phyloP scores from a whole-genome alignment of 306 rosid genomes.

The Clitoria ternatea region DNA sequence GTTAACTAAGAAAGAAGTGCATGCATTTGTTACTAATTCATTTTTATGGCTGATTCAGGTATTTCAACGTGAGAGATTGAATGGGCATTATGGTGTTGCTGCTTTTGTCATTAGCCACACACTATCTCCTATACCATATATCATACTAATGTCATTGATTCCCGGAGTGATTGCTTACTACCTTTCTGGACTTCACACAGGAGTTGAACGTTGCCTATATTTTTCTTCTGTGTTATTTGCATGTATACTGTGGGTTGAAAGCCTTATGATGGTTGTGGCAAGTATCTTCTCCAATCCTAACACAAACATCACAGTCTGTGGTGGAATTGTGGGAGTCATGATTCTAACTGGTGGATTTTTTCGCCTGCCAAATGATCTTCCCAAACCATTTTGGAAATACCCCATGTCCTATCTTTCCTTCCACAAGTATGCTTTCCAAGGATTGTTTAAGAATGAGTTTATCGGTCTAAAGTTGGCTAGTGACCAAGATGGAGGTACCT shows the following conservation, averaged over 20 bases:
- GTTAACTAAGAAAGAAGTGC: neutral
- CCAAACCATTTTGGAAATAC: slow-evolving; percentile 37
- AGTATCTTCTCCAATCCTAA: slow-evolving; percentile 42
- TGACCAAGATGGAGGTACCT: neutral
- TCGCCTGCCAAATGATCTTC: slow-evolving; percentile 43
- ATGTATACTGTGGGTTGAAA: slow-evolving; percentile 45
- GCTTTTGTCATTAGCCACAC: slow-evolving; percentile 45
- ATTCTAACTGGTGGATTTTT: slow-evolving; percentile 41
- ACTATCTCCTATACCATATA: slow-evolving; percentile 42
- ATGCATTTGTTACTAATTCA: neutral
- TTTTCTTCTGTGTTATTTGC: slow-evolving; percentile 30
- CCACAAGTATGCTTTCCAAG: slow-evolving; percentile 50
- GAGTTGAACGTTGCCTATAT: slow-evolving; percentile 28
- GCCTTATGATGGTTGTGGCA: slow-evolving; percentile 52
- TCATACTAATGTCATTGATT: slow-evolving; percentile 32
- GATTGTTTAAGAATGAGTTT: slow-evolving; percentile 56
- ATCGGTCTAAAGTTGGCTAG: slow-evolving; percentile 14
- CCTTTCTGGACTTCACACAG: slow-evolving; percentile 43
- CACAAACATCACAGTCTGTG: slow-evolving; percentile 37
- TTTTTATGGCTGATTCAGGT: slow-evolving; percentile 21
- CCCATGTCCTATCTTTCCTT: slow-evolving; percentile 45
- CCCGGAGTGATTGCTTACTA: slow-evolving; percentile 43
- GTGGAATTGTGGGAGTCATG: slow-evolving; percentile 53
- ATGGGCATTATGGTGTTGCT: slow-evolving; percentile 44
- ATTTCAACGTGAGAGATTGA: slow-evolving; percentile 49